A percentile compares a stretch with the other conserved stretches of the same genome.
Conservation (phyloP, 805 yeast genomes). For the Hanseniaspora opuntiae region DNA sequence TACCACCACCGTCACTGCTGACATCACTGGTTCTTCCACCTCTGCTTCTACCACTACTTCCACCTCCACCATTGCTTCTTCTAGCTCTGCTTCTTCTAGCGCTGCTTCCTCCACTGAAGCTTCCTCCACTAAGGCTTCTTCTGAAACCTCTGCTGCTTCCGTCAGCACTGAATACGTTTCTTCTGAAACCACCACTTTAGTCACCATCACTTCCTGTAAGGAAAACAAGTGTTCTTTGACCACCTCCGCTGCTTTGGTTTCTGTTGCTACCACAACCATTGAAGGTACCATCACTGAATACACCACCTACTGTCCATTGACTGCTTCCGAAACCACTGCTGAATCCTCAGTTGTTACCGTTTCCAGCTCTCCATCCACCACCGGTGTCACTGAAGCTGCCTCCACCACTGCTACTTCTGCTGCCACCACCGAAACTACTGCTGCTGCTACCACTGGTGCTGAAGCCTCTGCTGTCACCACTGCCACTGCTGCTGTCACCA, state of each 20-base stretch:
- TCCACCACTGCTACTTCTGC: constrained; percentile 2
- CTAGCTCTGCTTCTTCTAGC: not conserved
- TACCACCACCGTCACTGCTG: not conserved
- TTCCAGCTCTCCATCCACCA: too few relatives aligned
- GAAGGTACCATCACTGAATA: constrained; percentile 32
- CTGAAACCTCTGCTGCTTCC: constrained; percentile 1
- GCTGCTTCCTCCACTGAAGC: not conserved
- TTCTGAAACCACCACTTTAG: constrained; percentile 24
- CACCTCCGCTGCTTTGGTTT: constrained; percentile 25
- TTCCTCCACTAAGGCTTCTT: not conserved
- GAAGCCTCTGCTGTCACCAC: constrained; percentile 13
- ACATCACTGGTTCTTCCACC: not conserved
- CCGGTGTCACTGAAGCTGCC: not conserved
- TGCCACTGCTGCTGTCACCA: not conserved
- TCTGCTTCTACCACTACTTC: not conserved
- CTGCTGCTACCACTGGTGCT: constrained; percentile 16
- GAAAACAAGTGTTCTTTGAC: constrained; percentile 24
- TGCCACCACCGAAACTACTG: not conserved
- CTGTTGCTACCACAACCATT: constrained; percentile 26
- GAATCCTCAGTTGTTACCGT: not conserved
- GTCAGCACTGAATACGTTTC: constrained; percentile 18
- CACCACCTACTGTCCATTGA: constrained; percentile 72
- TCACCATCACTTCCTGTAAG: constrained; percentile 27
- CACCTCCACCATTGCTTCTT: not conserved
- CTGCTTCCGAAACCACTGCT: constrained; percentile 22